Percentiles rank a stretch among this genome's conserved stretches.
phyloP scores from a whole-genome alignment of 306 rosid species.

The Fragaria nilgerrensis region DNA sequence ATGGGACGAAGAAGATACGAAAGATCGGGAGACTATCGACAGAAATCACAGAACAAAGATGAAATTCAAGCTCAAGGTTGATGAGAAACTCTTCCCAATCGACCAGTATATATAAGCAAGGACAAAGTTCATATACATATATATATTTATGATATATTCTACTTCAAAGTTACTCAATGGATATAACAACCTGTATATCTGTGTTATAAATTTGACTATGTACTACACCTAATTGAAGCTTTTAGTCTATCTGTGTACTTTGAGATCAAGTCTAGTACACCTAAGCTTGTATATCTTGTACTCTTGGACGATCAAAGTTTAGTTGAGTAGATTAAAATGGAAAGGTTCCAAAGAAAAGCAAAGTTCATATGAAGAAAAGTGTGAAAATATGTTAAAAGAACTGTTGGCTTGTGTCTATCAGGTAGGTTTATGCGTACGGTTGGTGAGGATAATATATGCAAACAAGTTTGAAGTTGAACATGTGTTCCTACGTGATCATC shows the following conservation, averaged over 20 bases:
- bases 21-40: neutral
- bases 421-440: conserved; percentile 35
- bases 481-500: neutral
- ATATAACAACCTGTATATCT: conserved; percentile 28
- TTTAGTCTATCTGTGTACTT: conserved; percentile 37
- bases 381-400: neutral
- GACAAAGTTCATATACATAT: neutral
- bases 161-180: conserved; percentile 61
- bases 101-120: conserved; percentile 16
- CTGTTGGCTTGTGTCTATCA: conserved; percentile 44
- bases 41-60: neutral
- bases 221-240: neutral
- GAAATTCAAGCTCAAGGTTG: neutral
- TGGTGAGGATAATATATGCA: conserved; percentile 20
- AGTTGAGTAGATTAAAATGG: conserved; percentile 1
- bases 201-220: conserved; percentile 29
- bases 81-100: conserved; percentile 25
- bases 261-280: conserved; percentile 36
- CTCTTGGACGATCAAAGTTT: conserved; percentile 19
- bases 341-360: conserved; percentile 14
- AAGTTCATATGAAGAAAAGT: neutral
- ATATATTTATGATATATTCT: neutral
- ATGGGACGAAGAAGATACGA: neutral
- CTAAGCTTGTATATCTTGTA: conserved; percentile 22
- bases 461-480: neutral